Evolutionary conservation across 306 rosid species (phyloP).

Genomic region (Prunus fruticosa): DNA sequence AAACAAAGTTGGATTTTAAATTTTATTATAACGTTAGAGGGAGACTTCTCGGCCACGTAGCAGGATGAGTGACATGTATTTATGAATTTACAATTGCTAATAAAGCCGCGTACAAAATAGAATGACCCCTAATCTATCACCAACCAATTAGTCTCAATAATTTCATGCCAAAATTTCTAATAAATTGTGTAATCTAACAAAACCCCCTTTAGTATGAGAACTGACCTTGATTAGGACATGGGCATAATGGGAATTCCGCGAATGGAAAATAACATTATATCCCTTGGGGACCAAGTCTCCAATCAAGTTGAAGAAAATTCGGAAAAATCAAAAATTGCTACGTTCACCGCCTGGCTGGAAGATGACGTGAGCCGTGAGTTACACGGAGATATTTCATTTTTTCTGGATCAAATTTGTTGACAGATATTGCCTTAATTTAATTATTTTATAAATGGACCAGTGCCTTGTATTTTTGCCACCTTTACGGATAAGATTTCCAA

Average conservation of each 20-base stretch:
- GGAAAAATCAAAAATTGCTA: not conserved
- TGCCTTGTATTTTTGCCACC: too few species aligned
- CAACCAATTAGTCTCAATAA: not conserved
- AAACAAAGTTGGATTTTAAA: too few species aligned
- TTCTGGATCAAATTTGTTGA: too few species aligned
- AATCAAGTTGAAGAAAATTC: not conserved
- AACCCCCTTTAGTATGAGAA: not conserved
- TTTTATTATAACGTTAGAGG: too few species aligned
- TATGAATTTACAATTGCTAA: too few species aligned
- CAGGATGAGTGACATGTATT: too few species aligned
- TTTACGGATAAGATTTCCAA: too few species aligned
- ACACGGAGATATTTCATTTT: not conserved
- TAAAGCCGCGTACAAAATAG: not conserved
- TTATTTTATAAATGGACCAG: too few species aligned
- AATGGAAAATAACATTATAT: not conserved
- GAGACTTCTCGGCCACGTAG: fast-evolving
- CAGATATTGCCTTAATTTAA: too few species aligned
- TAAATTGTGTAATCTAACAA: not conserved
- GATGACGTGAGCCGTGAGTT: slow-evolving; percentile 22
- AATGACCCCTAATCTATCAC: too few species aligned
- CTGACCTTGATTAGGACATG: not conserved
- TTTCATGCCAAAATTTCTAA: too few species aligned
- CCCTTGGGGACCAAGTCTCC: slow-evolving; percentile 23
- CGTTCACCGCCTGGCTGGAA: not conserved
- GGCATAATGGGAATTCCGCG: slow-evolving; percentile 23